phyloP scores from a whole-genome alignment of 208 protist species.

The Trichomonas gallinae region DNA sequence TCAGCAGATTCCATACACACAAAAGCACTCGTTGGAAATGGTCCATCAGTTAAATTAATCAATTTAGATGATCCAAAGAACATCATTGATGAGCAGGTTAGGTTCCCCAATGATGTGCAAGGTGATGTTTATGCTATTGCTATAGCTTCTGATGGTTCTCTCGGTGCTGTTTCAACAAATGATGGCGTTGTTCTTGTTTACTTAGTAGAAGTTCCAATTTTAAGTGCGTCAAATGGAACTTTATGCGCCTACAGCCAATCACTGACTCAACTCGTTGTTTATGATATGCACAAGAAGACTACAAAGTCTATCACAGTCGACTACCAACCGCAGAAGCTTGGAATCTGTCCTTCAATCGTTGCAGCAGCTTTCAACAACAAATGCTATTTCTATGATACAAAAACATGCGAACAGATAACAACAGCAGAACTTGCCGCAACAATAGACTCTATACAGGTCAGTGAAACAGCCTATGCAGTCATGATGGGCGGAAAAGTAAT shows the following conservation, averaged over 20 bases:
- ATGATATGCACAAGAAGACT: not conserved
- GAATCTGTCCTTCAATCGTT: not conserved
- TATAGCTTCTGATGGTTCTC: not conserved
- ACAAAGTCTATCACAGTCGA: not conserved
- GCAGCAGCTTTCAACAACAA: not conserved
- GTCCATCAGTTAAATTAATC: not conserved
- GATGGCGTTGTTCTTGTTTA: not conserved
- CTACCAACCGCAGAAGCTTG: not conserved
- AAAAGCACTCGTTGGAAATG: not conserved
- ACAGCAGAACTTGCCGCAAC: not conserved
- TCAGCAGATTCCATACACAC: not conserved
- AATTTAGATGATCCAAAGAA: not conserved
- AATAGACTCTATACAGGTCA: not conserved
- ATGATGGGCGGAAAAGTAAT: conserved; percentile 1
- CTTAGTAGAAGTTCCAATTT: conserved; percentile 16
- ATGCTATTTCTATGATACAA: not conserved
- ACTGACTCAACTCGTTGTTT: not conserved
- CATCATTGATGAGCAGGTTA: conserved; percentile 5
- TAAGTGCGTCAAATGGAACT: not conserved
- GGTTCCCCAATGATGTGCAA: not conserved
- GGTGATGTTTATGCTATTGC: not conserved
- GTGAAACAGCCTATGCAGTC: not conserved
- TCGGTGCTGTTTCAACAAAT: not conserved
- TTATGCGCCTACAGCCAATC: not conserved
- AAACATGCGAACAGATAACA: not conserved